Evolutionary conservation across 345 rosid species (phyloP).

Genomic region (Brassica cretica): DNA sequence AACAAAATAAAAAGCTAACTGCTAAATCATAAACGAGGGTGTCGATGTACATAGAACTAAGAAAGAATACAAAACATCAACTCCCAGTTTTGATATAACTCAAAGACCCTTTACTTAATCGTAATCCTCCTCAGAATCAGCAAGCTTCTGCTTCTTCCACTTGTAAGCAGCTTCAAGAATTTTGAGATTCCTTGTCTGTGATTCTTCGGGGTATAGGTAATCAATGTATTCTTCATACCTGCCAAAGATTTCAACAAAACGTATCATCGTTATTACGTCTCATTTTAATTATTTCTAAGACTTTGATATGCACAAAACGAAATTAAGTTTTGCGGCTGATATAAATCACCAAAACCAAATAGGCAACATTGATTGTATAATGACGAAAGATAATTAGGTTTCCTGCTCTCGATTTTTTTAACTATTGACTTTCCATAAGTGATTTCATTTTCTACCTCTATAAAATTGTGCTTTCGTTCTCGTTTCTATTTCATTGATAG

Average conservation of each 20-base stretch:
- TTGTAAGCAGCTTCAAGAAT: background rate
- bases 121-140: background rate
- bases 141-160: conserved; percentile 10
- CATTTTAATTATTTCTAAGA: too few relatives aligned
- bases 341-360: too few relatives aligned
- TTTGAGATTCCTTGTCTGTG: background rate
- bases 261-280: too few relatives aligned
- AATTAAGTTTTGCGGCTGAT: too few relatives aligned
- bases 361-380: too few relatives aligned
- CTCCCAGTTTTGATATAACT: background rate
- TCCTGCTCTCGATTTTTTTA: too few relatives aligned
- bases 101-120: background rate
- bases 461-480: too few relatives aligned
- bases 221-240: conserved; percentile 5
- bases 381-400: too few relatives aligned
- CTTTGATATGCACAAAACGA: too few relatives aligned
- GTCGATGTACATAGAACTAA: background rate
- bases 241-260: background rate
- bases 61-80: background rate
- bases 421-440: too few relatives aligned
- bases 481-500: too few relatives aligned
- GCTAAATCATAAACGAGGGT: background rate
- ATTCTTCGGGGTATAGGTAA: background rate
- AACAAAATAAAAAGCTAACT: background rate
- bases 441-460: too few relatives aligned